Evolutionary conservation across 148 eudicot genomes (phyloP).

Genomic region (Arctostaphylos glauca): DNA sequence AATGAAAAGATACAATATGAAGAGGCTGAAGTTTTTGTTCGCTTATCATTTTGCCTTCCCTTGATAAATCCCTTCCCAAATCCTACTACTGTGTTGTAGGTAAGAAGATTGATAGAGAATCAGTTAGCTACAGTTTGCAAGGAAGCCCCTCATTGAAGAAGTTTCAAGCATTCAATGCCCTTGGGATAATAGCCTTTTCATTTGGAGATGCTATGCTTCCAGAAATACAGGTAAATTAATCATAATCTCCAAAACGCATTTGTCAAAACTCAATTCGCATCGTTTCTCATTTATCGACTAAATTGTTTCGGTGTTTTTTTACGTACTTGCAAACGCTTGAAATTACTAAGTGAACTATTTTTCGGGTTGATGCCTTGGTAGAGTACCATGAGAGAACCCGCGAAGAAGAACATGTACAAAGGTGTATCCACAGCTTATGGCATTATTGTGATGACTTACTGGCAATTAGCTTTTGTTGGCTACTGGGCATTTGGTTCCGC

Average conservation of each 20-base stretch:
- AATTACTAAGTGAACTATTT: background rate
- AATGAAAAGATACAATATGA: background rate
- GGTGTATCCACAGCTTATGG: conserved; percentile 46
- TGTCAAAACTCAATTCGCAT: background rate
- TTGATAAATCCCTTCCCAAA: background rate
- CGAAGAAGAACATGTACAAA: conserved; percentile 44
- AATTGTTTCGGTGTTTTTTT: background rate
- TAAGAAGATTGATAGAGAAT: conserved; percentile 33
- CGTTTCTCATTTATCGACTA: background rate
- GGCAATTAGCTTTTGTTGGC: conserved; percentile 45
- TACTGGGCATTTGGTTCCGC: conserved; percentile 47
- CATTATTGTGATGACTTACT: conserved; percentile 37
- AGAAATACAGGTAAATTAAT: conserved; percentile 41
- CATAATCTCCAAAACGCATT: background rate
- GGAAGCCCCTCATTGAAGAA: conserved; percentile 36
- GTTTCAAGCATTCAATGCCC: conserved; percentile 44
- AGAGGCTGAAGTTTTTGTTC: background rate
- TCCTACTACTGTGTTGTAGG: conserved; percentile 21
- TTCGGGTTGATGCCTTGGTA: conserved; percentile 12
- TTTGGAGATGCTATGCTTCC: conserved; percentile 59
- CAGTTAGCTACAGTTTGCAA: conserved; percentile 33
- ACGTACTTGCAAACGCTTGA: background rate
- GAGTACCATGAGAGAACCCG: conserved; percentile 42
- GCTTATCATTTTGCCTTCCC: background rate
- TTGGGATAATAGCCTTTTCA: conserved; percentile 47